phyloP scores from a whole-genome alignment of 2,329 filamentous ascomycete species.

The Colletotrichum gloeosporioides region DNA sequence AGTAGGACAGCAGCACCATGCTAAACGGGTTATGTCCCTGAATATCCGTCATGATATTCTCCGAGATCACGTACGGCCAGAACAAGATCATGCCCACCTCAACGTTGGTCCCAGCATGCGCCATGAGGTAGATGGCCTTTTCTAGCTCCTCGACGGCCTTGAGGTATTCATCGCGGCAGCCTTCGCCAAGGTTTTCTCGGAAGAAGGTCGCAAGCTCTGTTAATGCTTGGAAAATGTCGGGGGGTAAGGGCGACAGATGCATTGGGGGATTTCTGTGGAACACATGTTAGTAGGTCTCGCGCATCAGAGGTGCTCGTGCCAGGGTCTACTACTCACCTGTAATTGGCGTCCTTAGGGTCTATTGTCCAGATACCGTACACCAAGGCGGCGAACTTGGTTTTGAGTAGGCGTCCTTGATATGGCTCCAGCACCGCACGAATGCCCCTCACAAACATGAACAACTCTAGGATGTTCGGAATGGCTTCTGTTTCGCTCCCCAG shows the following conservation, averaged over 20 bases:
- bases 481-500: neutral
- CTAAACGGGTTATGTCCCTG: slow-evolving; percentile 26
- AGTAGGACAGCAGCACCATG: slow-evolving; percentile 31
- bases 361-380: neutral
- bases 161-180: slow-evolving; percentile 24
- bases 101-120: slow-evolving; percentile 26
- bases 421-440: neutral
- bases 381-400: neutral
- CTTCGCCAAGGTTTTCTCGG: neutral
- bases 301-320: too few species aligned
- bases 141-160: slow-evolving; percentile 24
- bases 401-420: neutral
- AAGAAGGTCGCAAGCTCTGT: neutral
- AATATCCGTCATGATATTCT: slow-evolving; percentile 31
- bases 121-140: slow-evolving; percentile 22
- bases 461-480: neutral
- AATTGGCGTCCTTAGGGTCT: neutral
- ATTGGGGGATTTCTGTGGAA: neutral
- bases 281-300: fast-evolving
- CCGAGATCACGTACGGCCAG: slow-evolving; percentile 30
- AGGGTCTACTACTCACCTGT: neutral
- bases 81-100: slow-evolving; percentile 27
- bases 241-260: neutral
- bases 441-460: slow-evolving; percentile 14
- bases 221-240: slow-evolving; percentile 6